Evolutionary conservation across 2,329 filamentous ascomycete species (phyloP).

Genomic region (Acarospora socialis): DNA sequence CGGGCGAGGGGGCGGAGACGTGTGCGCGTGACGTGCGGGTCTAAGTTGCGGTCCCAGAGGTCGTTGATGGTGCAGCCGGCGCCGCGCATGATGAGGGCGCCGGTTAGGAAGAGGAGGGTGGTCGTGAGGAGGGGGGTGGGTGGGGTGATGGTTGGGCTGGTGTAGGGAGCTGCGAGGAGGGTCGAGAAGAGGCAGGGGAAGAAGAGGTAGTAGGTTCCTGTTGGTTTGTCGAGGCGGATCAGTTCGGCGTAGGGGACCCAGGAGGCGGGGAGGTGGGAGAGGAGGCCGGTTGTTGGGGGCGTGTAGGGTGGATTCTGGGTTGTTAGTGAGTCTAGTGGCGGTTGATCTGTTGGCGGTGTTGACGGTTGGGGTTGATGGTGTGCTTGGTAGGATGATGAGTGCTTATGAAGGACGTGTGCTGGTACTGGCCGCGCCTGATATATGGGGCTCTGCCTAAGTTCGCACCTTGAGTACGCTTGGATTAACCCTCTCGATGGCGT

Average conservation of each 20-base stretch:
- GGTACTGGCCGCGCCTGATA: too few relatives aligned
- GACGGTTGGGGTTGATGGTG: too few relatives aligned
- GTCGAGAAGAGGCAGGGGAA: slow-evolving; percentile 78
- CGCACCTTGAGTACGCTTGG: too few relatives aligned
- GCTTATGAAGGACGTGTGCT: too few relatives aligned
- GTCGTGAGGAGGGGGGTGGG: slow-evolving; percentile 12
- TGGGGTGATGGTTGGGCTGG: slow-evolving; percentile 12
- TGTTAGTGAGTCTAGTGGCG: too few relatives aligned
- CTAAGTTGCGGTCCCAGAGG: slow-evolving; percentile 76
- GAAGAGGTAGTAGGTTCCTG: slow-evolving; percentile 72
- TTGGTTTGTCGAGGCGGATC: slow-evolving; percentile 65
- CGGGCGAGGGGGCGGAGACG: slow-evolving; percentile 68
- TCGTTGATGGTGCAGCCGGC: slow-evolving; percentile 85
- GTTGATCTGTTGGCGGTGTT: too few relatives aligned
- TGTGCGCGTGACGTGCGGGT: slow-evolving; percentile 64
- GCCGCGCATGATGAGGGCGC: slow-evolving; percentile 71
- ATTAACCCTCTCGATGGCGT: too few relatives aligned
- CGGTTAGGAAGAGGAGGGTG: slow-evolving; percentile 40
- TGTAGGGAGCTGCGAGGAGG: slow-evolving; percentile 50
- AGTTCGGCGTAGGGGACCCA: slow-evolving; percentile 74
- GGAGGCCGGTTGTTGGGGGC: slow-evolving; percentile 53
- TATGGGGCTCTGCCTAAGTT: too few relatives aligned
- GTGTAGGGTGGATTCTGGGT: too few relatives aligned
- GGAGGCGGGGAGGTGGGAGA: slow-evolving; percentile 53
- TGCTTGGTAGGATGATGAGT: too few relatives aligned